Evolutionary conservation across 2,329 filamentous ascomycete species (phyloP).

Genomic region (Fusarium heterosporum): DNA sequence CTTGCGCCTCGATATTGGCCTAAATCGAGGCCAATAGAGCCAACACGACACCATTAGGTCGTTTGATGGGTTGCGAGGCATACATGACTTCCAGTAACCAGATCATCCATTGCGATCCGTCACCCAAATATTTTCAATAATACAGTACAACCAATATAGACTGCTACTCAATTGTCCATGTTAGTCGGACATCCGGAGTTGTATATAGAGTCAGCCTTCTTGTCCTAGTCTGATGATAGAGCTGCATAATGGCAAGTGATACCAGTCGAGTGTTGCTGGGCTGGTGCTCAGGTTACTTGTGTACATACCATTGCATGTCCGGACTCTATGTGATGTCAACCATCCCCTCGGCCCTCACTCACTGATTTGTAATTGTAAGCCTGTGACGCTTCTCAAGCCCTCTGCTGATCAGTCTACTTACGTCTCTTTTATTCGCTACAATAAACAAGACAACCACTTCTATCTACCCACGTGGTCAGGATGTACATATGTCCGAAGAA

Average conservation of each 20-base stretch:
- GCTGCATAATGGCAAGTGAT: neutral
- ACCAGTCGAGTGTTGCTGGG: neutral
- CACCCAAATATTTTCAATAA: neutral
- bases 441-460: neutral
- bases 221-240: rapidly evolving
- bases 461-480: neutral
- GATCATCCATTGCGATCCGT: neutral
- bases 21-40: neutral
- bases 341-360: neutral
- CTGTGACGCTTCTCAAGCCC: neutral
- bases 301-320: neutral
- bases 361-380: neutral
- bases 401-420: neutral
- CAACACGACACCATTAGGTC: rapidly evolving
- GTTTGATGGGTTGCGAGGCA: neutral
- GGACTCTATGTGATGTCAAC: neutral
- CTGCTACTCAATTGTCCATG: neutral
- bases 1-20: neutral
- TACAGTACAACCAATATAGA: neutral
- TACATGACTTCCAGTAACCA: neutral
- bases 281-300: neutral
- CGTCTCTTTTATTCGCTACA: neutral
- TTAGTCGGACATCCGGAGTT: neutral
- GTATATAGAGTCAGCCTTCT: neutral
- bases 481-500: neutral